These are phyloP conservation scores for Pilasporangium apinafurcum DNA, from an alignment of 352 stramenopile species.

Conservation along the genomic window DNA sequence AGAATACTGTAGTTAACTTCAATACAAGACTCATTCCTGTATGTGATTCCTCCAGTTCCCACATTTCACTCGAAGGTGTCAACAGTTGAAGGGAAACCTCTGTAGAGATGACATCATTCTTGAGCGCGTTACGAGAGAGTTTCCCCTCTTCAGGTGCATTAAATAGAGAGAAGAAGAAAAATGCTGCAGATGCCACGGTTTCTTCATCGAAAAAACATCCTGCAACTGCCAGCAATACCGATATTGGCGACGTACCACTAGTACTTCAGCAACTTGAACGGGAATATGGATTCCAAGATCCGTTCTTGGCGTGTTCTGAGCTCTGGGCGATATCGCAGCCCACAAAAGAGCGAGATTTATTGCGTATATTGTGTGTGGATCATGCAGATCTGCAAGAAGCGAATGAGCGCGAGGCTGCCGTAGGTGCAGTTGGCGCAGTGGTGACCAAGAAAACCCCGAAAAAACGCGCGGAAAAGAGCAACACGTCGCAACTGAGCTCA, in stretches of 20 bases:
- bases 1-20: too few relatives aligned
- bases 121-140: slow-evolving; percentile 17
- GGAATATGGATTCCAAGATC: slow-evolving; percentile 20
- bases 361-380: slow-evolving; percentile 53
- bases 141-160: slow-evolving; percentile 9
- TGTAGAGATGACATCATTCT: slow-evolving; percentile 30
- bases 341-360: slow-evolving; percentile 17
- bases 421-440: slow-evolving; percentile 33
- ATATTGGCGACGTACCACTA: too few relatives aligned
- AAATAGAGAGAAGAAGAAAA: too few relatives aligned
- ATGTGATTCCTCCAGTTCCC: too few relatives aligned
- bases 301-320: slow-evolving; percentile 19
- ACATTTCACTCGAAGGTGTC: too few relatives aligned
- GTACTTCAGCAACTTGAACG: too few relatives aligned
- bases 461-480: slow-evolving; percentile 7
- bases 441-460: slow-evolving; percentile 31
- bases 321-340: slow-evolving; percentile 23
- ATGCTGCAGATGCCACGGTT: too few relatives aligned
- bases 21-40: too few relatives aligned
- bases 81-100: too few relatives aligned
- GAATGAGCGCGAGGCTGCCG: slow-evolving; percentile 46
- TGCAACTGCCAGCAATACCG: not conserved
- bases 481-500: slow-evolving; percentile 13
- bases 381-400: slow-evolving; percentile 40
- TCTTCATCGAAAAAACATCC: slow-evolving; percentile 1